Conservation (phyloP, 2,329 filamentous ascomycete genomes). For the Ophioceras dolichostomum region DNA sequence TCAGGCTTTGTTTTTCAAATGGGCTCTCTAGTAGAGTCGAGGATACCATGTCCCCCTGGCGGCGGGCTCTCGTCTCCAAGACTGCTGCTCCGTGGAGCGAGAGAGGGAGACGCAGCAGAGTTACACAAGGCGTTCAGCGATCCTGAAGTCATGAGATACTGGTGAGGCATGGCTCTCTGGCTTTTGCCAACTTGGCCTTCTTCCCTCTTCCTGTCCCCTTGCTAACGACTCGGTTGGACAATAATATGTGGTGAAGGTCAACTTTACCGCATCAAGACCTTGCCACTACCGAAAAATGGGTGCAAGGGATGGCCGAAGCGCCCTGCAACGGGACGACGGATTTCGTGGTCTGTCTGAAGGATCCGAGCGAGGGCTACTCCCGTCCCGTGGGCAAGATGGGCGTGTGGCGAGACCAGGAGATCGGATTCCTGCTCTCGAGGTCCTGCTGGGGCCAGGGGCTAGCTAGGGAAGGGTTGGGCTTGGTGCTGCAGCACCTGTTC, state of each 20-base stretch:
- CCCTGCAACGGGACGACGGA: conserved; percentile 2
- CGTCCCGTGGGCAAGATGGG: conserved; percentile 1
- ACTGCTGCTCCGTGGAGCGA: conserved; percentile 1
- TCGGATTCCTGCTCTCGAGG: conserved; percentile 2
- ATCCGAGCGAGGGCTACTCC: neutral
- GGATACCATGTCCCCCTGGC: too few relatives aligned
- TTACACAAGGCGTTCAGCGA: conserved; percentile 1
- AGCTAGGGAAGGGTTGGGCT: neutral
- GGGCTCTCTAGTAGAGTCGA: too few relatives aligned
- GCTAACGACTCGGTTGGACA: too few relatives aligned
- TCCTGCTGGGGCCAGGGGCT: conserved; percentile 1
- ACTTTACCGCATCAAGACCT: conserved; percentile 1
- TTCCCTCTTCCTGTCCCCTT: too few relatives aligned
- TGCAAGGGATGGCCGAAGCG: neutral
- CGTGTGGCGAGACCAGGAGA: conserved; percentile 3
- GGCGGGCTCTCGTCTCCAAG: neutral
- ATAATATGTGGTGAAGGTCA: too few relatives aligned
- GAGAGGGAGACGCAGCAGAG: neutral
- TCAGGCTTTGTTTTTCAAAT: too few relatives aligned
- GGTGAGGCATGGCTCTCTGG: too few relatives aligned
- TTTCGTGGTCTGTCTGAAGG: conserved; percentile 1
- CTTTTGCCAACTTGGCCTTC: too few relatives aligned
- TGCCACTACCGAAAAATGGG: neutral
- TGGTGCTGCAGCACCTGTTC: conserved; percentile 1
- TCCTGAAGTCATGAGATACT: conserved; percentile 3